Evolutionary conservation across 441 rosid genomes (phyloP), one percentile per base, ranked within the genome.

Genomic region (Arabidopsis hybrid): DNA sequence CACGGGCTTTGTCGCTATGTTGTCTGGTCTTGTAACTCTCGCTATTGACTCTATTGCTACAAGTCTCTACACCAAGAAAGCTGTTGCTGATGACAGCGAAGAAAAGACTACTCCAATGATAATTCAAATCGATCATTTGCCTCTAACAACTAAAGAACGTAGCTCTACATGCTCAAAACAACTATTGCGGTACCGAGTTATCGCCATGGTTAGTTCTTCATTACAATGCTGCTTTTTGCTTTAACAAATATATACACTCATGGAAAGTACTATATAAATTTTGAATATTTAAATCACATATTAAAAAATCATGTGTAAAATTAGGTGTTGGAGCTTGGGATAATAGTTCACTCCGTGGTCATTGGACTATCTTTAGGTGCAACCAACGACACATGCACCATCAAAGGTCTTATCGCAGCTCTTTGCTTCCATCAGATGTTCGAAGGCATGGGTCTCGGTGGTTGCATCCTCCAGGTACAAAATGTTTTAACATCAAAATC

Each of bases 391-490:
- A 73, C 80, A 31, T 85, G 89, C 69, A 70, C 78, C 35, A 85
- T 85, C 42, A 73, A 76, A 77, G 85, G 88, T 35, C 86, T 85
- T 1, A 65, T 84, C 7, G 87, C 89, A 9, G 93, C 93, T 17
- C 87, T 89, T 21, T 83, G 89, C 75, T 89, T 89, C 82, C 91
- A 85, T 78, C 94, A 87, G 65, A 82, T 87, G 85, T 89, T 85
- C 49, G 94, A 89, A 80, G 91, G 93, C 60, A 89, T 87, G 88
- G 93, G 89, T 5, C 89, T 84, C 16, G 91, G 89, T 2, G 89
- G 91, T 3, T 85, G 94, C 81, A 85, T 89, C 51, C 75, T 82
- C 21, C 90, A 86, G 86, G 91, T 85, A 69, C 26, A 36, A 17
- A 3, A 14, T 7, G 6, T 29, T 0, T 9, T 34, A 26, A 10